Percentiles rank a stretch among this genome's conserved stretches.
Evolutionary conservation across 2,329 filamentous ascomycete genomes (phyloP).

Genomic region (Alternaria burnsii): DNA sequence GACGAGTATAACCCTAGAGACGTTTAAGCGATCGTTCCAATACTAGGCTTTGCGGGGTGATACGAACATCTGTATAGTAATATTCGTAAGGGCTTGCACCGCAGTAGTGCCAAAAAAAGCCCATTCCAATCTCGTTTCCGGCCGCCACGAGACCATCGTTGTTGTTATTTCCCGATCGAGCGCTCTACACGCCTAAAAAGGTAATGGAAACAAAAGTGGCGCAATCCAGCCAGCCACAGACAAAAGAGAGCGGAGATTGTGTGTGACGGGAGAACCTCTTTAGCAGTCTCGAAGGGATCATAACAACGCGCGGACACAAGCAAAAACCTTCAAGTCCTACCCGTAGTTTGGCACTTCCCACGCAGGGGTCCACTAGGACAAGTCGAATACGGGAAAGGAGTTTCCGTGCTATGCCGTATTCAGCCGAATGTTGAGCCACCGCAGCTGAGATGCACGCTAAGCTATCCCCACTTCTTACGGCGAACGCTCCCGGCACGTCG

Average conservation of each 20-base stretch:
- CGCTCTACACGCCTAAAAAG: not conserved
- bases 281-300: conserved; percentile 3
- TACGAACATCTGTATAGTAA: conserved; percentile 26
- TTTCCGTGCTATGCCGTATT: not conserved
- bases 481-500: not conserved
- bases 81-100: conserved; percentile 21
- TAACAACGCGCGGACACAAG: conserved; percentile 1
- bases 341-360: not conserved
- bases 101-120: conserved; percentile 25
- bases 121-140: conserved; percentile 22
- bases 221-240: conserved; percentile 3
- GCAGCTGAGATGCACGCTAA: not conserved
- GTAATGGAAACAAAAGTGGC: not conserved
- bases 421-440: not conserved
- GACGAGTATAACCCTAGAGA: conserved; percentile 20
- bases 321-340: not conserved
- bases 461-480: not conserved
- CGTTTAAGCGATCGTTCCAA: conserved; percentile 8
- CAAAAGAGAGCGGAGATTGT: not conserved
- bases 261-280: not conserved
- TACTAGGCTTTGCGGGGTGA: not conserved
- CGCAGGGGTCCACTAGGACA: not conserved
- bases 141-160: conserved; percentile 10
- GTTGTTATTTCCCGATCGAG: not conserved
- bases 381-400: conserved; percentile 1